Evolutionary conservation across 2,329 filamentous ascomycete genomes (phyloP).

Genomic region (Nemania sp.): DNA sequence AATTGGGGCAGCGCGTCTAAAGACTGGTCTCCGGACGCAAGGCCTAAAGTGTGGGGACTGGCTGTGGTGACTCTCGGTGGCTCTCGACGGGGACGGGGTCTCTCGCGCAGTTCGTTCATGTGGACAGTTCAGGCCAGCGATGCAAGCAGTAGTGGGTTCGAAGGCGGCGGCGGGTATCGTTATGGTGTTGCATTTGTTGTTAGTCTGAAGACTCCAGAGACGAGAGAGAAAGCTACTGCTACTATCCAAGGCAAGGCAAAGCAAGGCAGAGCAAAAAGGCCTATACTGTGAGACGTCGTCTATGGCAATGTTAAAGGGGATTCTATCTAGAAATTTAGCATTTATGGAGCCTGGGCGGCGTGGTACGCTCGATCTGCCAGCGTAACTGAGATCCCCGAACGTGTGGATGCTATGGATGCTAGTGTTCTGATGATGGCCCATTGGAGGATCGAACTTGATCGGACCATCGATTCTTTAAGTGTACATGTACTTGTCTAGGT

Average conservation of each 20-base stretch:
- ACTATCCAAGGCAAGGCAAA: not conserved
- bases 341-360: constrained; percentile 47
- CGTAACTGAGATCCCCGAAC: constrained; percentile 51
- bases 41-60: constrained; percentile 35
- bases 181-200: constrained; percentile 44
- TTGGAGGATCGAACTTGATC: constrained; percentile 31
- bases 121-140: constrained; percentile 21
- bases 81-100: not conserved
- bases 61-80: constrained; percentile 23
- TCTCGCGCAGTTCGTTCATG: constrained; percentile 17
- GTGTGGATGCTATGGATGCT: constrained; percentile 39
- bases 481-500: constrained; percentile 32
- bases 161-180: constrained; percentile 18
- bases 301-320: constrained; percentile 53
- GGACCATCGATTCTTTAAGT: constrained; percentile 27
- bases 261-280: too few species aligned
- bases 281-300: constrained; percentile 44
- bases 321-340: constrained; percentile 49
- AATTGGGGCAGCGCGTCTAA: constrained; percentile 30
- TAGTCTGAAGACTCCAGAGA: not conserved
- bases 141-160: constrained; percentile 16
- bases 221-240: not conserved
- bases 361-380: constrained; percentile 48
- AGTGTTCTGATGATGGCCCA: constrained; percentile 8
- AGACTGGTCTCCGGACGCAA: constrained; percentile 16